A percentile compares a stretch with the other conserved stretches of the same genome.
Evolutionary conservation across 352 stramenopile genomes (phyloP).

Genomic region (Phytopythium sindhum): DNA sequence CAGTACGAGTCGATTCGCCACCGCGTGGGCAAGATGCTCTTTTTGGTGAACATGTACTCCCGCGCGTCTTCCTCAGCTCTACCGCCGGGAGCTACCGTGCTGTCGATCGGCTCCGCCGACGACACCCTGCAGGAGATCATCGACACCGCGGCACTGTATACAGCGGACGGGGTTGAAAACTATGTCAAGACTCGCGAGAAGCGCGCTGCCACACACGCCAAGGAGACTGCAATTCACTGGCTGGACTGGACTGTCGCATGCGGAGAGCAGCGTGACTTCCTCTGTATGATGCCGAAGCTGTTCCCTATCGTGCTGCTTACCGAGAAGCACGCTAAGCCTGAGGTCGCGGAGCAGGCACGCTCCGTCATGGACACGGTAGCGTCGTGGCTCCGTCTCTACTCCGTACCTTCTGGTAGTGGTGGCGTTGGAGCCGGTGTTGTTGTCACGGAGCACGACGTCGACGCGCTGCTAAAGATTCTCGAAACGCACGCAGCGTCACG

Average conservation of each 20-base stretch:
- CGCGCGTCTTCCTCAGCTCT: neutral
- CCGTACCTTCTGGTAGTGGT: slow-evolving; percentile 10
- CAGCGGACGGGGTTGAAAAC: neutral
- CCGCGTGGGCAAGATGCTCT: slow-evolving; percentile 49
- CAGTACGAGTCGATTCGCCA: slow-evolving; percentile 82
- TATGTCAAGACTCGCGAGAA: slow-evolving; percentile 12
- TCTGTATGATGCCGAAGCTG: slow-evolving; percentile 38
- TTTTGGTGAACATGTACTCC: slow-evolving; percentile 26
- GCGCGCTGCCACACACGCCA: slow-evolving; percentile 28
- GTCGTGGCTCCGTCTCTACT: slow-evolving; percentile 45
- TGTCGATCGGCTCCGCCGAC: neutral
- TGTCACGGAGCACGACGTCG: slow-evolving; percentile 3
- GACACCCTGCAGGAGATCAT: neutral
- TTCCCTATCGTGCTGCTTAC: slow-evolving; percentile 62
- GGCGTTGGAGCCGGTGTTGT: slow-evolving; percentile 5
- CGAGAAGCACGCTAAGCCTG: slow-evolving; percentile 63
- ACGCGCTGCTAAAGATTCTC: slow-evolving; percentile 34
- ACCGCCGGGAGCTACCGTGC: neutral
- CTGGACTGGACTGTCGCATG: slow-evolving; percentile 41
- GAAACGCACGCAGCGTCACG: slow-evolving; percentile 36
- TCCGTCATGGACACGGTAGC: slow-evolving; percentile 54
- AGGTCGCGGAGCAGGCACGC: slow-evolving; percentile 61
- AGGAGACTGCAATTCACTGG: slow-evolving; percentile 73
- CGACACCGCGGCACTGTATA: neutral
- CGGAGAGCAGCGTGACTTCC: slow-evolving; percentile 41